These are phyloP conservation scores for Solanum appendiculatum DNA, from an alignment of 257 asterid genomes.

Conservation along the genomic window DNA sequence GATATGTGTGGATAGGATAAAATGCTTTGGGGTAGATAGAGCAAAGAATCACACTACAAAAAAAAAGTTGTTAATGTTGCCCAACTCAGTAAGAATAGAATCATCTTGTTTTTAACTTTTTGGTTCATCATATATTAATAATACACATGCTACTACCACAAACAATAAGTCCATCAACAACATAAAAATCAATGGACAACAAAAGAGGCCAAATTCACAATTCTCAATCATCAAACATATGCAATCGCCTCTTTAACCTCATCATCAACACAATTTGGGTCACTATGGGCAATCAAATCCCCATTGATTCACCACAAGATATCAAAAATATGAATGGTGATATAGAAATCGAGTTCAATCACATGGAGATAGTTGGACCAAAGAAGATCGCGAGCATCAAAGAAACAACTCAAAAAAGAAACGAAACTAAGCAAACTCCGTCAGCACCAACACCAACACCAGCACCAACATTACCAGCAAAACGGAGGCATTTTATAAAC, in stretches of 20 bases:
- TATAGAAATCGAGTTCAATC: slow-evolving; percentile 36
- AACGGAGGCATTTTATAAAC: slow-evolving; percentile 13
- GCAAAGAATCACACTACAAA: not conserved
- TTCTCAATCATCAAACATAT: slow-evolving; percentile 18
- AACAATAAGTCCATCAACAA: not conserved
- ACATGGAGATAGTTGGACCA: slow-evolving; percentile 11
- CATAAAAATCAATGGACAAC: not conserved
- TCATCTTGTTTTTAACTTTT: not conserved
- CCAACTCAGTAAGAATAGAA: not conserved
- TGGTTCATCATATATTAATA: not conserved
- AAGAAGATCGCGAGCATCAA: not conserved
- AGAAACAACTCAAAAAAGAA: not conserved
- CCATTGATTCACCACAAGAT: not conserved
- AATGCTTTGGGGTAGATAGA: not conserved
- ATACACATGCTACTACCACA: not conserved
- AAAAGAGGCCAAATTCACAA: slow-evolving; percentile 4
- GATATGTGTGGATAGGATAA: not conserved
- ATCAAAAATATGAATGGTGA: slow-evolving; percentile 8
- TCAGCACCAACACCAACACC: not conserved
- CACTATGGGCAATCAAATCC: not conserved
- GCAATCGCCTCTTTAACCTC: slow-evolving; percentile 29
- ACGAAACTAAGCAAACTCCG: slow-evolving; percentile 7
- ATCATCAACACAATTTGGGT: slow-evolving; percentile 10
- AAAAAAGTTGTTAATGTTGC: not conserved
- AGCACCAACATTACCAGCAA: not conserved